A percentile compares a stretch with the other conserved stretches of the same genome.
Conservation (phyloP, 371 early-diverging fungal genomes). For the Mucor circinelloides region DNA sequence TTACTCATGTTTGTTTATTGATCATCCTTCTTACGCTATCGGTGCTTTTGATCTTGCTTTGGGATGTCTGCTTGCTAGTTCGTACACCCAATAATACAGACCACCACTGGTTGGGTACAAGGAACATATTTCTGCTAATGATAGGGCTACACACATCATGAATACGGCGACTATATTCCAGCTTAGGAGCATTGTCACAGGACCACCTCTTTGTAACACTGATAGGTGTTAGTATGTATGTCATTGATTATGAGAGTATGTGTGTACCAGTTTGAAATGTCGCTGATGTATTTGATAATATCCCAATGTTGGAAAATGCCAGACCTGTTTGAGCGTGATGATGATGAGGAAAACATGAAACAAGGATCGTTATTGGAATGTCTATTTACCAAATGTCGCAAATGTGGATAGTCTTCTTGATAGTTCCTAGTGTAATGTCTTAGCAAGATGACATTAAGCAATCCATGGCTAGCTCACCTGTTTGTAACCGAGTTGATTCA, state of each 20-base stretch:
- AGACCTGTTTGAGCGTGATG: slow-evolving; percentile 22
- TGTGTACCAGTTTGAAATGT: slow-evolving; percentile 48
- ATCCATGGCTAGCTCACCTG: slow-evolving; percentile 12
- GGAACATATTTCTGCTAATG: slow-evolving; percentile 75
- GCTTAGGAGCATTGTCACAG: slow-evolving; percentile 40
- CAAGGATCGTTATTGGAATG: neutral
- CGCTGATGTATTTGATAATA: slow-evolving; percentile 45
- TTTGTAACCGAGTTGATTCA: slow-evolving; percentile 35
- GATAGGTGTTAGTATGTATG: neutral
- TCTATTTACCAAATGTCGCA: slow-evolving; percentile 43
- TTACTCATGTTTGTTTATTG: neutral
- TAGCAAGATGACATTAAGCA: neutral
- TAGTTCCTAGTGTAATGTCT: slow-evolving; percentile 25
- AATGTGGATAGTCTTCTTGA: slow-evolving; percentile 41
- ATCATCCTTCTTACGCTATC: slow-evolving; percentile 29
- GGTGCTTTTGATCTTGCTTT: slow-evolving; percentile 24
- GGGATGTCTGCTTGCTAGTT: slow-evolving; percentile 28
- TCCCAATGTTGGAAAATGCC: slow-evolving; percentile 51
- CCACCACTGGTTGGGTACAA: slow-evolving; percentile 73
- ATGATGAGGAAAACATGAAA: neutral
- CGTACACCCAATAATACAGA: slow-evolving; percentile 64
- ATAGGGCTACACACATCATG: slow-evolving; percentile 63
- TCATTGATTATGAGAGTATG: neutral
- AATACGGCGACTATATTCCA: slow-evolving; percentile 69
- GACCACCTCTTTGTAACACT: slow-evolving; percentile 48